Evolutionary conservation across 257 asterid species (phyloP).

Genomic region (Solanum etuberosum): DNA sequence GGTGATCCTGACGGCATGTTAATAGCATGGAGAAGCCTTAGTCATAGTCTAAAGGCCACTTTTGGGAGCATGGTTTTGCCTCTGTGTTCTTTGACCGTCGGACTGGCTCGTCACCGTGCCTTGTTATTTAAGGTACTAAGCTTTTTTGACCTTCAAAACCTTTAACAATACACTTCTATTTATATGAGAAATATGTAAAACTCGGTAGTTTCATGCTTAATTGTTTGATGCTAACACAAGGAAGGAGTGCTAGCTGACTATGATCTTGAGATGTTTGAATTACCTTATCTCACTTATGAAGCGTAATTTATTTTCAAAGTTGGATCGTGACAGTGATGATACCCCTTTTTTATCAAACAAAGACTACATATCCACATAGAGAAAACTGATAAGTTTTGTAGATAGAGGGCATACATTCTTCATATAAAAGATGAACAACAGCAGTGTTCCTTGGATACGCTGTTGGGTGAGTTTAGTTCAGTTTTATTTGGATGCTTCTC

Average conservation of each 20-base stretch:
- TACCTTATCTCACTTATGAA: neutral
- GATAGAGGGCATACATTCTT: neutral
- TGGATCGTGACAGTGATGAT: neutral
- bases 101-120: slow-evolving; percentile 96
- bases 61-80: slow-evolving; percentile 92
- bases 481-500: neutral
- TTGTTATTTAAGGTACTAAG: slow-evolving; percentile 73
- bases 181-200: neutral
- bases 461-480: neutral
- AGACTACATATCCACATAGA: neutral
- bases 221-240: neutral
- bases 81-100: slow-evolving; percentile 76
- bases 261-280: neutral
- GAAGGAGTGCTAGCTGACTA: neutral
- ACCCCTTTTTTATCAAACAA: neutral
- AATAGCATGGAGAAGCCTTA: slow-evolving; percentile 69
- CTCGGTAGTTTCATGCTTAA: neutral
- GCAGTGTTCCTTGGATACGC: neutral
- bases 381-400: neutral
- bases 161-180: neutral
- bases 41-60: slow-evolving; percentile 41
- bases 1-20: slow-evolving; percentile 71
- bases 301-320: neutral
- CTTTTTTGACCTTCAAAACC: slow-evolving; percentile 3
- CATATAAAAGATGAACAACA: neutral